Percentiles rank a stretch among this genome's conserved stretches.
Evolutionary conservation across 495 filamentous ascomycete species (phyloP).

Genomic region (Talaromyces ruber): DNA sequence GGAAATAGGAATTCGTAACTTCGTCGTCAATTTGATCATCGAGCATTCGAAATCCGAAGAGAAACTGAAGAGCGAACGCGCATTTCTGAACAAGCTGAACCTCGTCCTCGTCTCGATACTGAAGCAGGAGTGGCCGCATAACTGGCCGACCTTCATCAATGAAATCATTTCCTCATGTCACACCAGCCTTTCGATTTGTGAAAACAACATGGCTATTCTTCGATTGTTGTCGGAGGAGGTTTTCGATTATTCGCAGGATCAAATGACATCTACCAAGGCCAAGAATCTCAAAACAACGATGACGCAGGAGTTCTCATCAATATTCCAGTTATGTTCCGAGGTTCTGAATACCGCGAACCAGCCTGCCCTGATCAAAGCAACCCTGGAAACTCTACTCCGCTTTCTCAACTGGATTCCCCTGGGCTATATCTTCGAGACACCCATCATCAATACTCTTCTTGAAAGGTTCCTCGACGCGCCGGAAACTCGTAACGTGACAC

Average conservation of each 20-base stretch:
- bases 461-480: constrained; percentile 82
- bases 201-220: constrained; percentile 99
- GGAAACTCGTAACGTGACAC: constrained; percentile 91
- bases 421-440: constrained; percentile 96
- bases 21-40: constrained; percentile 96
- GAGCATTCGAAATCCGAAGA: constrained; percentile 84
- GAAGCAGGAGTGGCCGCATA: constrained; percentile 99
- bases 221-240: constrained; percentile 94
- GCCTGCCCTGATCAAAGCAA: constrained; percentile 83
- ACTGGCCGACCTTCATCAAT: constrained; percentile 99
- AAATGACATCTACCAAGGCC: constrained; percentile 95
- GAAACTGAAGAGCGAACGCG: constrained; percentile 67
- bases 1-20: constrained; percentile 85
- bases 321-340: constrained; percentile 94
- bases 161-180: constrained; percentile 96
- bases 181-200: constrained; percentile 89
- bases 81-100: constrained; percentile 94
- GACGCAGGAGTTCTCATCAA: constrained; percentile 94
- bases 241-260: constrained; percentile 96
- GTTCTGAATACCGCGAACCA: constrained; percentile 83
- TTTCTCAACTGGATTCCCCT: constrained; percentile 99
- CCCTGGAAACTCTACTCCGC: constrained; percentile 84
- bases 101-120: constrained; percentile 93
- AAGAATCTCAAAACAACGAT: constrained; percentile 95
- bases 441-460: constrained; percentile 88